Base-by-base conservation (phyloP, 2,329 filamentous ascomycete genomes). In the Westerdykella sp. region DNA sequence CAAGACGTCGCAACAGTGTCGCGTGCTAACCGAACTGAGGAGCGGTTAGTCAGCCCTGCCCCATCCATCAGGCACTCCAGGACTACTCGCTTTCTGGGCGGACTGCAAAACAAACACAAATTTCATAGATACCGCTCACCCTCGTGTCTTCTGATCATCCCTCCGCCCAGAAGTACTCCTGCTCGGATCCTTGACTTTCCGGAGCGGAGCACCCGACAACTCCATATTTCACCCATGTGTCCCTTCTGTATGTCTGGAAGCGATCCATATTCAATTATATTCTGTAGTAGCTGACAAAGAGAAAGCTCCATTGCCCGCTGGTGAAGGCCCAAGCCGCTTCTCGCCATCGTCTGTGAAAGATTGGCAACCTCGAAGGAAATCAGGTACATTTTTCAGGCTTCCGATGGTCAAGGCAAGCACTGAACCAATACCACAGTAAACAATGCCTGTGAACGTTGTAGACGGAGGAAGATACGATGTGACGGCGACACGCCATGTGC, bases 391-490 rank as follows among this genome's bases (percentile, higher is more conserved):
- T 10, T 7, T 28, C 25, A 28, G 7, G 25, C 18, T 28, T 28
- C 25, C 7, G 25, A 28, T 12, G 9, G 4, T 12, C 7, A 28
- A 28, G 25, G 25, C 25, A 4, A 28, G 25, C 25, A 28, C 25
- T 28, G 25, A 28, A 28, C 25, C 4, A 12, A 12, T 10, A 28
- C 25, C 7, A 28, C 25, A 28, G 63, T 66, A 9, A 63, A 62
- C 34, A 66, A 66, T 43, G 63, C 63, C 13, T 66, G 63, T 45
- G 63, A 66, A 46, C 49, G 63, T 15, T 66, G 63, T 46, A 52
- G 63, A 22, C 50, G 63, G 23, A 48, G 63, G 41, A 66, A 66
- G 49, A 66, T 66, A 16, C 54, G 59, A 28, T 66, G 63, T 41
- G 63, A 66, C 39, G 63, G 63, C 37, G 57, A 65, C 37, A 63